Evolutionary conservation across 2,329 filamentous ascomycete genomes (phyloP).

Genomic region (Myrmaecium sp.): DNA sequence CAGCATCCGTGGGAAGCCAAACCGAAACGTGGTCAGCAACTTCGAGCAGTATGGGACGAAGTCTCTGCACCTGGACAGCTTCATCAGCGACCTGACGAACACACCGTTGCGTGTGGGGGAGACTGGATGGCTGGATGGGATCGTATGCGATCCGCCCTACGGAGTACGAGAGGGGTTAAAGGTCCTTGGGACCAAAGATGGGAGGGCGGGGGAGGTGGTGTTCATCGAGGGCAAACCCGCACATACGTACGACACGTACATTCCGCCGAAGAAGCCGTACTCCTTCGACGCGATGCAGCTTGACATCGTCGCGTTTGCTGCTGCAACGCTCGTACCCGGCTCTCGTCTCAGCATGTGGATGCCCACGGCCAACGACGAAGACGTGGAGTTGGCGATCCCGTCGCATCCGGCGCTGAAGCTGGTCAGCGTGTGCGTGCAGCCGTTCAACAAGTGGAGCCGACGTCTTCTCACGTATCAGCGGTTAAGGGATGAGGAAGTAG

Average conservation of each 20-base stretch:
- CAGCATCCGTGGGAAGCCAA: slow-evolving; percentile 55
- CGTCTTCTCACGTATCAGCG: slow-evolving; percentile 75
- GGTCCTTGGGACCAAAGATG: slow-evolving; percentile 63
- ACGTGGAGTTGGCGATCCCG: slow-evolving; percentile 61
- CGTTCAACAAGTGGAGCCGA: slow-evolving; percentile 85
- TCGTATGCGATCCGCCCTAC: slow-evolving; percentile 91
- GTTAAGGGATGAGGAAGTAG: slow-evolving; percentile 28
- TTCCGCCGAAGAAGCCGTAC: slow-evolving; percentile 83
- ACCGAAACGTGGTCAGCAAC: slow-evolving; percentile 48
- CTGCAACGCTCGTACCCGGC: slow-evolving; percentile 55
- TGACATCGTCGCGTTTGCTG: slow-evolving; percentile 74
- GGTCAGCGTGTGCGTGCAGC: slow-evolving; percentile 62
- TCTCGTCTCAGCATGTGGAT: slow-evolving; percentile 91
- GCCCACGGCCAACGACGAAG: slow-evolving; percentile 51
- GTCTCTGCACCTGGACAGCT: slow-evolving; percentile 53
- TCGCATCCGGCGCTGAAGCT: slow-evolving; percentile 59
- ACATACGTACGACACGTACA: slow-evolving; percentile 54
- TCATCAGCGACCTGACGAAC: slow-evolving; percentile 78
- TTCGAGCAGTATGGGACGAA: slow-evolving; percentile 68
- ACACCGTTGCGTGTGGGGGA: slow-evolving; percentile 45
- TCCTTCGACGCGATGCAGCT: slow-evolving; percentile 80
- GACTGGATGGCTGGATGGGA: slow-evolving; percentile 58
- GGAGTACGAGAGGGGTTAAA: slow-evolving; percentile 83
- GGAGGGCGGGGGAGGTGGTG: slow-evolving; percentile 33
- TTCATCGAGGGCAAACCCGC: slow-evolving; percentile 52